phyloP scores from a whole-genome alignment of 495 filamentous ascomycete genomes.

The Hypoxylon cercidicola region DNA sequence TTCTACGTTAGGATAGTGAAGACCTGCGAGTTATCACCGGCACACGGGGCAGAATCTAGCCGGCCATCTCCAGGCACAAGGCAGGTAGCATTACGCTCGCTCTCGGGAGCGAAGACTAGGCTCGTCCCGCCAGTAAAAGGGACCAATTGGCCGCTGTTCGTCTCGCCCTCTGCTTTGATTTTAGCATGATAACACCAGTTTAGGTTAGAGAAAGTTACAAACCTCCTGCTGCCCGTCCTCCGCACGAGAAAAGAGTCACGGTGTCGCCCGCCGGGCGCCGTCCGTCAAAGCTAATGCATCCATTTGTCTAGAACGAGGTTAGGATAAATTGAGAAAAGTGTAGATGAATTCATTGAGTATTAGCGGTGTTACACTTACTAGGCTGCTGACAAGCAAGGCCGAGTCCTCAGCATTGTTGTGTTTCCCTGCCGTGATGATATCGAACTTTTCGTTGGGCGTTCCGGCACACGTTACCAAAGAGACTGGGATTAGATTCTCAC shows the following conservation, averaged over 20 bases:
- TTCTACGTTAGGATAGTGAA: constrained; percentile 56
- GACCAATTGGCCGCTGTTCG: constrained; percentile 54
- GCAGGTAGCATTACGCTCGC: constrained; percentile 53
- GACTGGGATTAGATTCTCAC: constrained; percentile 65
- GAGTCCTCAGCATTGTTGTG: constrained; percentile 56
- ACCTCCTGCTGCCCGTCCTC: constrained; percentile 63
- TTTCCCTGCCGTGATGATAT: constrained; percentile 61
- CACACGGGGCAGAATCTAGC: constrained; percentile 55
- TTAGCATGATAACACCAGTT: constrained; percentile 15
- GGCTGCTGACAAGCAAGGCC: constrained; percentile 60
- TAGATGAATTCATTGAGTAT: neutral
- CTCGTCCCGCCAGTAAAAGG: constrained; percentile 54
- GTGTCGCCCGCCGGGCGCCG: constrained; percentile 56
- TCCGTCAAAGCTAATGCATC: constrained; percentile 63
- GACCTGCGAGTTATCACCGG: constrained; percentile 53
- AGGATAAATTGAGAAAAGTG: constrained; percentile 2
- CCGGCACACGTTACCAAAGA: constrained; percentile 57
- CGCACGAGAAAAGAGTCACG: constrained; percentile 63
- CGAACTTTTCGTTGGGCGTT: constrained; percentile 62
- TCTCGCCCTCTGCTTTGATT: constrained; percentile 49
- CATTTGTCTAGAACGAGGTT: constrained; percentile 48
- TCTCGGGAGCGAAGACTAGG: constrained; percentile 54
- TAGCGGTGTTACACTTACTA: constrained; percentile 40
- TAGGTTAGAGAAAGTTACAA: constrained; percentile 25
- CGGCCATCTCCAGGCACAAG: constrained; percentile 52